Base-by-base conservation (phyloP, 164 flowering plant genomes). In the Macadamia tetraphylla region DNA sequence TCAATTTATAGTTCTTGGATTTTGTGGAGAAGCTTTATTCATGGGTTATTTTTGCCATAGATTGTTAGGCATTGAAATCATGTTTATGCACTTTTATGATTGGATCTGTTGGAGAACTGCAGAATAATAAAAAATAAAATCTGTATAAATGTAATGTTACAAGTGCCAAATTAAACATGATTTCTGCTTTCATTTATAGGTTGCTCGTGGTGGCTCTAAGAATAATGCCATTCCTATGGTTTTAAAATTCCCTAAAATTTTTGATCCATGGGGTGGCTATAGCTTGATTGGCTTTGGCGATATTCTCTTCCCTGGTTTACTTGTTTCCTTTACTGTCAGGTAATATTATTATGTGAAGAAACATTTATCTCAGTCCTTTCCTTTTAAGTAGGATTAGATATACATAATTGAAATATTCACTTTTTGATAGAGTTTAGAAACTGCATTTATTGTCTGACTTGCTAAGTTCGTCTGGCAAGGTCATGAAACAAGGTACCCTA, bases 251-350 rank as follows among this genome's bases (percentile, higher is more conserved):
- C 93, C 93, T 2, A 85, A 90, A 60, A 67, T 88, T 77, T 85
- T 82, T 79, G 93, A 86, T 69, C 93, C 88, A 0, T 86, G 93
- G 90, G 93, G 93, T 51, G 93, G 90, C 60, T 86, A 81, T 76
- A 80, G 87, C 71, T 82, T 88, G 75, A 83, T 88, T 29, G 93
- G 93, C 63, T 88, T 88, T 74, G 93, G 90, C 35, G 90, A 88
- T 75, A 86, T 88, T 67, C 82, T 88, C 64, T 80, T 88, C 69
- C 93, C 90, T 14, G 90, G 90, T 64, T 62, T 88, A 67, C 69
- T 86, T 12, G 71, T 88, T n/a, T 85, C 89, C 66, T 88, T 88
- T 77, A 80, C 93, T 4, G 81, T 81, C 29, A 84, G 92, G 90
- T 88, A 52, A 6, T 53, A 9, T 58, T 55, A 9, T 4, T 32